phyloP scores from a whole-genome alignment of 192 early-diverging fungal species.

The Coemansia sp. region DNA sequence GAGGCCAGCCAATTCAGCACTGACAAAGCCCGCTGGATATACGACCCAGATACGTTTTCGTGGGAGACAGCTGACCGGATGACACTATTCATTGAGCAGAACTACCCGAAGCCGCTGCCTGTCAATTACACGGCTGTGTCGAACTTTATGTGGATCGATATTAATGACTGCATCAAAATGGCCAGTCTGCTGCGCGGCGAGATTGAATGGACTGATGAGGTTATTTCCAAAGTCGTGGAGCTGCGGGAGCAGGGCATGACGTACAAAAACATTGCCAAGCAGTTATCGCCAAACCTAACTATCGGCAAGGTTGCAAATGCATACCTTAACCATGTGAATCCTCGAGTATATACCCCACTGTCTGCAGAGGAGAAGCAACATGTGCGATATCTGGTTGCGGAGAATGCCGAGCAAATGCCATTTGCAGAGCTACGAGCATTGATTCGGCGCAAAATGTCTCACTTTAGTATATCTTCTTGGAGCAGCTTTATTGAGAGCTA shows the following conservation, averaged over 20 bases:
- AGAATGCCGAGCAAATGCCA: too few relatives aligned
- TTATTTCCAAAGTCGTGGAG: neutral
- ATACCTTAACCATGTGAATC: too few relatives aligned
- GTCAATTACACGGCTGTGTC: conserved; percentile 12
- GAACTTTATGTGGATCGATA: conserved; percentile 19
- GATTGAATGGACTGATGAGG: conserved; percentile 8
- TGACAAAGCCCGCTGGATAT: conserved; percentile 5
- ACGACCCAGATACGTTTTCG: conserved; percentile 9
- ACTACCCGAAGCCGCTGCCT: conserved; percentile 5
- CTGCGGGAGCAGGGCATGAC: conserved; percentile 5
- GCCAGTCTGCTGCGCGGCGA: neutral
- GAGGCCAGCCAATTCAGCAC: neutral
- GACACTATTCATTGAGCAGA: conserved; percentile 5
- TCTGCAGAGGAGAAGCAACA: too few relatives aligned
- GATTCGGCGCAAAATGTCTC: too few relatives aligned
- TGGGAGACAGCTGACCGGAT: conserved; percentile 2
- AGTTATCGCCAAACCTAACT: neutral
- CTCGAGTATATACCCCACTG: too few relatives aligned
- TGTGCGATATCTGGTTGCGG: too few relatives aligned
- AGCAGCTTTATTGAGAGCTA: too few relatives aligned
- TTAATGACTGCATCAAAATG: conserved; percentile 8
- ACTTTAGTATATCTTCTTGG: too few relatives aligned
- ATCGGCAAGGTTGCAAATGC: too few relatives aligned
- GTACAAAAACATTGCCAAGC: conserved; percentile 6
- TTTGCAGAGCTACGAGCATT: too few relatives aligned